These are phyloP conservation scores for Chaetomidium leptoderma DNA, from an alignment of 495 filamentous ascomycete genomes.

Conservation along the genomic window DNA sequence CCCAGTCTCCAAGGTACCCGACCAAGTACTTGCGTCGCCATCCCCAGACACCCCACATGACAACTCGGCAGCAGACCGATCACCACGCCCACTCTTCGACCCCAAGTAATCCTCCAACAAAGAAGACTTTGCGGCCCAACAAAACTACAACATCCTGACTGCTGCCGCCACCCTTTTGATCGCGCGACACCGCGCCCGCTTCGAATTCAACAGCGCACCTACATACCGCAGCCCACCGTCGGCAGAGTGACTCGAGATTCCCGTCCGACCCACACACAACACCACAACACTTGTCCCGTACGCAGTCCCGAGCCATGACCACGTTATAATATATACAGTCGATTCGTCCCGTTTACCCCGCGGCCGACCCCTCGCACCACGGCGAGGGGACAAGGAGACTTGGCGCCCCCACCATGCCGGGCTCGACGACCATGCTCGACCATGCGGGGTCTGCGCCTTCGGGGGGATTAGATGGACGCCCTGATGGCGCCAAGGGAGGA, in stretches of 20 bases:
- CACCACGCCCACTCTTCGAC: not conserved
- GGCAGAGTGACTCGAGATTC: too few relatives aligned
- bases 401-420: constrained; percentile 15
- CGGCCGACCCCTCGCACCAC: not conserved
- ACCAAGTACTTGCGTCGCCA: too few relatives aligned
- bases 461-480: not conserved
- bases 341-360: not conserved
- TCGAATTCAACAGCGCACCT: not conserved
- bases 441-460: constrained; percentile 16
- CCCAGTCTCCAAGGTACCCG: not conserved
- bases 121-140: not conserved
- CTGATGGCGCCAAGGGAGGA: constrained; percentile 15
- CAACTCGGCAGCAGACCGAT: not conserved
- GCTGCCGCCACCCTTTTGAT: not conserved
- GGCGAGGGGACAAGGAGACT: not conserved
- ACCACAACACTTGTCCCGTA: not conserved
- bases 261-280: too few relatives aligned
- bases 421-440: constrained; percentile 22
- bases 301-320: not conserved
- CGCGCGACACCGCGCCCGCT: not conserved
- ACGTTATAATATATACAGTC: not conserved
- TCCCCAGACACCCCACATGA: not conserved
- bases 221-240: not conserved
- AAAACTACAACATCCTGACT: not conserved
- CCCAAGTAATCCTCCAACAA: not conserved